Conservation (phyloP, 208 protist genomes). For the Acanthamoeba lenticulata region DNA sequence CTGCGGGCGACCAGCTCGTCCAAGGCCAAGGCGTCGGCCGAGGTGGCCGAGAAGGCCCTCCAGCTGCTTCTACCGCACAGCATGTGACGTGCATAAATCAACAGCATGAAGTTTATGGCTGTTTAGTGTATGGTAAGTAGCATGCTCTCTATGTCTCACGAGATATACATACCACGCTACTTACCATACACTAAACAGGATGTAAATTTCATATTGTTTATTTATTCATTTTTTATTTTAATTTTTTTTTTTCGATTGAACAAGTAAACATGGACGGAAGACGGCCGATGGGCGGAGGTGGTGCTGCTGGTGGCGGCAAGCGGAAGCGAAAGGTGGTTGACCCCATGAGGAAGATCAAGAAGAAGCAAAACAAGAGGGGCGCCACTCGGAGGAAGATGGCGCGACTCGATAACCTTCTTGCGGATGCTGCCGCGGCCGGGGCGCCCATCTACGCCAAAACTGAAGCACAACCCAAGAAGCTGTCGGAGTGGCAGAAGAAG, state of each 20-base stretch:
- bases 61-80: not conserved
- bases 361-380: not conserved
- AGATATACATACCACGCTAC: too few relatives aligned
- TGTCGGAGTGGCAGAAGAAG: not conserved
- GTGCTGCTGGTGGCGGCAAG: not conserved
- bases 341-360: not conserved
- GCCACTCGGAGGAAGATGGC: not conserved
- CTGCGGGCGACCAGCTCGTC: not conserved
- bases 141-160: too few relatives aligned
- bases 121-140: too few relatives aligned
- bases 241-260: too few relatives aligned
- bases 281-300: too few relatives aligned
- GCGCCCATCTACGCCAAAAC: not conserved
- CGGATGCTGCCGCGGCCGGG: not conserved
- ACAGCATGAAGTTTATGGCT: too few relatives aligned
- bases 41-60: constrained; percentile 11
- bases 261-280: too few relatives aligned
- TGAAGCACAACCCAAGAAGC: not conserved
- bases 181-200: too few relatives aligned
- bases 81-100: not conserved
- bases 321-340: not conserved
- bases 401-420: not conserved
- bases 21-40: constrained; percentile 12
- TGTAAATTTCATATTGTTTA: too few relatives aligned
- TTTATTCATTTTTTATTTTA: too few relatives aligned